Base-by-base conservation (phyloP, 169 alveolate species). In the Cryptosporidium canis region DNA sequence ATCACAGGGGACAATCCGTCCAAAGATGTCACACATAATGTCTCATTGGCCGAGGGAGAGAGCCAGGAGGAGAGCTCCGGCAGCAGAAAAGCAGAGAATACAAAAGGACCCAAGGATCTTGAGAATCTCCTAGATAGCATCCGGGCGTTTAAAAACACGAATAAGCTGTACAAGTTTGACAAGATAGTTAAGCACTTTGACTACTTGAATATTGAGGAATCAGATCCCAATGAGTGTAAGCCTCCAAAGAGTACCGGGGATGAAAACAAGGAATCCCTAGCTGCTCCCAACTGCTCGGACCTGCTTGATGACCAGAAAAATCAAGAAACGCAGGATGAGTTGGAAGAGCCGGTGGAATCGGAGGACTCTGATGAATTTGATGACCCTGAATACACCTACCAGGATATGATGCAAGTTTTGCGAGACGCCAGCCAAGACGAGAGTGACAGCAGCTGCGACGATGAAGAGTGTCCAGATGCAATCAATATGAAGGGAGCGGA, bases 121-220 rank as follows among this genome's bases (percentile, higher is more conserved):
- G 33, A 16, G n/a, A 41, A 53, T 11, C 12, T 70, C 24, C 53
- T 70, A 45, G 29, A 51, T 2, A 55, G 53, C 21, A 48, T 70
- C 24, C 47, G 16, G 39, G 6, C 55, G 0, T 70, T 48, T 51
- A 70, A 31, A 16, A 70, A 31, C 12, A 70, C 0, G 14, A 58
- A 47, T 7, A n/a, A 18, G 3, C 41, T 35, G 14, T 31, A 45
- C n/a, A 70, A 70, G 33, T 53, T 35, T 8, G 29, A 21, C 21
- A 33, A 70, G 21, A n/a, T 48, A 5, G 47, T 70, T 27, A 70
- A 70, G 33, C 44, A 70, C n/a, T 70, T 70, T 70, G 84, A 70
- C 14, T 70, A 70, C 45, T 77, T 61, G 35, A 39, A 58, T 41
- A 77, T 58, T 77, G 48, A 61, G 1, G 58, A 58, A n/a, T 31